Conservation (phyloP, 805 yeast genomes). For the Spathaspora girioi region DNA sequence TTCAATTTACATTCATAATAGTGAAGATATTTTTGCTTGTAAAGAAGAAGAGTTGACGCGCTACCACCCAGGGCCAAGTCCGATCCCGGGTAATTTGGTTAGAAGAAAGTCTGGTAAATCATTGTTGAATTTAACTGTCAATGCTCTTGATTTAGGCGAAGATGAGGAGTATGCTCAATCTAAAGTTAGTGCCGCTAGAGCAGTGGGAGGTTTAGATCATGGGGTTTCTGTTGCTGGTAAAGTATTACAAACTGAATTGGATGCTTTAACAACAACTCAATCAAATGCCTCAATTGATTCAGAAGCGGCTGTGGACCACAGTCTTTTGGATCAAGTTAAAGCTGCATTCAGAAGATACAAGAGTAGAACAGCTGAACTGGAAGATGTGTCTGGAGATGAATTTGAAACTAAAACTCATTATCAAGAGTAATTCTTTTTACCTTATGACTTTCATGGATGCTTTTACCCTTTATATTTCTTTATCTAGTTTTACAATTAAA, state of each 20-base stretch:
- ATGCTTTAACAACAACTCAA: slow-evolving; percentile 14
- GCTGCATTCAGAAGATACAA: slow-evolving; percentile 33
- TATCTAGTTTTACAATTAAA: background rate
- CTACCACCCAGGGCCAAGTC: slow-evolving; percentile 40
- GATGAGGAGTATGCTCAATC: slow-evolving; percentile 32
- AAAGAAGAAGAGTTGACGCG: slow-evolving; percentile 29
- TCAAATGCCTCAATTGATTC: slow-evolving; percentile 29
- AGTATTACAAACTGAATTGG: slow-evolving; percentile 14
- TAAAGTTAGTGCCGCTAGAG: slow-evolving; percentile 7
- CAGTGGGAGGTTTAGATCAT: slow-evolving; percentile 7
- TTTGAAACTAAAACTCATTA: slow-evolving; percentile 43
- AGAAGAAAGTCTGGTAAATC: slow-evolving; percentile 78
- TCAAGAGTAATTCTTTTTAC: background rate
- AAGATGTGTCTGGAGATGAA: slow-evolving; percentile 51
- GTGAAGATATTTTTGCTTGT: slow-evolving; percentile 15
- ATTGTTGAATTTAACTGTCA: slow-evolving; percentile 61
- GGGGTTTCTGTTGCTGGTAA: slow-evolving; percentile 5
- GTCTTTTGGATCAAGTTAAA: slow-evolving; percentile 32
- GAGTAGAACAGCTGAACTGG: slow-evolving; percentile 28
- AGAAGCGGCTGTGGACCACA: slow-evolving; percentile 25
- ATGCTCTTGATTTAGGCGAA: slow-evolving; percentile 62
- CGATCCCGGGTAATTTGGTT: slow-evolving; percentile 50
- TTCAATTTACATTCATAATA: slow-evolving; percentile 20
- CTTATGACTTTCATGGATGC: background rate
- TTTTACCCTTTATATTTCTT: background rate